Evolutionary conservation across 192 early-diverging fungal genomes (phyloP), one percentile per base, ranked within the genome.

Genomic region (Coemansia sp.): DNA sequence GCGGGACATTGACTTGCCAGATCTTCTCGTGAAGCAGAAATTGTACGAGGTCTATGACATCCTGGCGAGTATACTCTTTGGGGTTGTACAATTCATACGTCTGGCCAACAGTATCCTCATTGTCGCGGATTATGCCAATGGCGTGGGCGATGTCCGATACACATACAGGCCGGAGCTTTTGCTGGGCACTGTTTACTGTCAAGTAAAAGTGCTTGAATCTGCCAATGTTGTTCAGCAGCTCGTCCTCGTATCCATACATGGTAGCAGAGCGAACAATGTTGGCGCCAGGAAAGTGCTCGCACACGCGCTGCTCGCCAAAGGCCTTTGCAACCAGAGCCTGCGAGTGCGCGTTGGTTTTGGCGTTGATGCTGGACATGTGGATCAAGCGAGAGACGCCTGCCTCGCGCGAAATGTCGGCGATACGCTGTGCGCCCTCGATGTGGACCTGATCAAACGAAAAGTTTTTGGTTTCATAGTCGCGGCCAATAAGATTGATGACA

Each of bases 401-500:
- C 68, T 94, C 92, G 46, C 80, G 83, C 50, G 85, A 84, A 36
- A 91, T 76, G 68, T 88, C 83, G 17, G 97, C 97, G 58, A 98
- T 76, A 38, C 76, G 67, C 73, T 87, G 86, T 21, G 97, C 84
- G 46, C 85, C 90, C 44, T 95, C 89, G 50, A 93, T 84, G 68
- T 98, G 89, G 17, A 94, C 90, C 60, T 90, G 79, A 24, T 92
- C 79, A 63, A 93, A 88, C 9, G 85, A 84, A 68, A 94, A 98
- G 87, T 96, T 97, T 76, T 93, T 94, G 56, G 97, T 95, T 54
- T 87, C 86, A 60, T 88, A 95, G 82, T 93, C 90, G 67, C 89
- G 86, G 11, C 94, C 97, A 55, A 98, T 88, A 52, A 94, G 85
- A 72, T 98, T 98, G 75, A 93, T 91, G 58, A 98, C 94, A 40